Conservation (phyloP, 805 yeast species). For the Citeromyces matritensis region DNA sequence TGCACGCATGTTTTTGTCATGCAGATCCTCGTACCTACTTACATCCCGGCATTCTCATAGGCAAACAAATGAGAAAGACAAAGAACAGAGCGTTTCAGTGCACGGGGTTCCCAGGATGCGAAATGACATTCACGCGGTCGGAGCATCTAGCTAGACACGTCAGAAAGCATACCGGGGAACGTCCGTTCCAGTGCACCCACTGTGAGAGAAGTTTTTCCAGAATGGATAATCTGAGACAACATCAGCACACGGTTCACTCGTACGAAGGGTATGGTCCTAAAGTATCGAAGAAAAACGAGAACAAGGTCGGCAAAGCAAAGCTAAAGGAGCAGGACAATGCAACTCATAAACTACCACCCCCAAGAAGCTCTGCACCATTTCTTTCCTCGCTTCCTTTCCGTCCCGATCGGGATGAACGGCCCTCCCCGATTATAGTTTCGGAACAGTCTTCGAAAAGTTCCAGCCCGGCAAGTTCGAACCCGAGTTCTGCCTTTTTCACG, state of each 20-base stretch:
- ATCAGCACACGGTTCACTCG: conserved; percentile 73
- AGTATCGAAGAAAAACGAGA: conserved; percentile 15
- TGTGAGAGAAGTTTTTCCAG: conserved; percentile 71
- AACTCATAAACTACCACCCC: conserved; percentile 4
- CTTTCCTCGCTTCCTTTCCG: conserved; percentile 1
- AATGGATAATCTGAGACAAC: conserved; percentile 81
- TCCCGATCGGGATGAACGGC: neutral
- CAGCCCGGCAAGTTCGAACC: too few species aligned
- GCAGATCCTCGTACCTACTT: neutral
- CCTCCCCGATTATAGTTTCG: conserved; percentile 1
- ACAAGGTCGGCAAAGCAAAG: conserved; percentile 2
- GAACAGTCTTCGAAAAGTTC: too few species aligned
- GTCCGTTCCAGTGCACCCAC: conserved; percentile 81
- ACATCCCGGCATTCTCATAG: conserved; percentile 1
- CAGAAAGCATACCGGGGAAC: conserved; percentile 86
- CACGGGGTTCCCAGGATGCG: conserved; percentile 73
- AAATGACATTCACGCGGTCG: conserved; percentile 79
- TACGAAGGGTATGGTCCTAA: conserved; percentile 21
- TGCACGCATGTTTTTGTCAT: neutral
- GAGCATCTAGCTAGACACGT: conserved; percentile 90
- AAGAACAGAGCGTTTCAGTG: conserved; percentile 70
- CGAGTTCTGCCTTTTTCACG: too few species aligned
- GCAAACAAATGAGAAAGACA: conserved; percentile 18
- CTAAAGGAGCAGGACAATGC: conserved; percentile 2
- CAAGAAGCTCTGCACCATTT: conserved; percentile 1